Evolutionary conservation across 106 monocot species (phyloP).

Genomic region (Cymbidium sinense): DNA sequence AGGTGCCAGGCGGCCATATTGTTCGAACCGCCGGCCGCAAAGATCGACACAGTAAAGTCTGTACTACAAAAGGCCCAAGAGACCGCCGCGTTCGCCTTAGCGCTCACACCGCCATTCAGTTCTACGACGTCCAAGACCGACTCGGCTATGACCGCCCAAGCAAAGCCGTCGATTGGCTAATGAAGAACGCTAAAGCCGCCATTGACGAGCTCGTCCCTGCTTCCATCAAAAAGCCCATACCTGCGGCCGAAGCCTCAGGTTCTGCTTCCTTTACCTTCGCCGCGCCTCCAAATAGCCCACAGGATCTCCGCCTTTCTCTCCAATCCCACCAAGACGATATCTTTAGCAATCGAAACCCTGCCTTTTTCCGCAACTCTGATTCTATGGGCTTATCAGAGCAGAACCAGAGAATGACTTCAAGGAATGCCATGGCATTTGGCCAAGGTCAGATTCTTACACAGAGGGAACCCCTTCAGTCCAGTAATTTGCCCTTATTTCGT

Average conservation of each 20-base stretch:
- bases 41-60: constrained; percentile 70
- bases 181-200: constrained; percentile 49
- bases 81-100: constrained; percentile 65
- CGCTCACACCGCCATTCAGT: constrained; percentile 67
- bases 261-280: constrained; percentile 40
- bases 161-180: constrained; percentile 70
- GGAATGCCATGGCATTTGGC: constrained; percentile 32
- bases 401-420: constrained; percentile 31
- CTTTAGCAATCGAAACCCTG: constrained; percentile 24
- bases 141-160: constrained; percentile 69
- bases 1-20: constrained; percentile 45
- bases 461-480: constrained; percentile 99
- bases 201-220: constrained; percentile 35
- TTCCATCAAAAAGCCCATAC: neutral
- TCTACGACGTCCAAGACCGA: constrained; percentile 68
- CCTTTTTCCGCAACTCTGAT: constrained; percentile 7
- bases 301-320: constrained; percentile 70
- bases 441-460: constrained; percentile 65
- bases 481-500: constrained; percentile 53
- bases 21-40: constrained; percentile 46
- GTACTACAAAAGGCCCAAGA: constrained; percentile 50
- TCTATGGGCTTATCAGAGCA: constrained; percentile 32
- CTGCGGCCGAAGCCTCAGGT: constrained; percentile 58
- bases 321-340: constrained; percentile 67
- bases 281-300: neutral